Conservation (phyloP, 345 rosid genomes). For the Luvunga scandens region DNA sequence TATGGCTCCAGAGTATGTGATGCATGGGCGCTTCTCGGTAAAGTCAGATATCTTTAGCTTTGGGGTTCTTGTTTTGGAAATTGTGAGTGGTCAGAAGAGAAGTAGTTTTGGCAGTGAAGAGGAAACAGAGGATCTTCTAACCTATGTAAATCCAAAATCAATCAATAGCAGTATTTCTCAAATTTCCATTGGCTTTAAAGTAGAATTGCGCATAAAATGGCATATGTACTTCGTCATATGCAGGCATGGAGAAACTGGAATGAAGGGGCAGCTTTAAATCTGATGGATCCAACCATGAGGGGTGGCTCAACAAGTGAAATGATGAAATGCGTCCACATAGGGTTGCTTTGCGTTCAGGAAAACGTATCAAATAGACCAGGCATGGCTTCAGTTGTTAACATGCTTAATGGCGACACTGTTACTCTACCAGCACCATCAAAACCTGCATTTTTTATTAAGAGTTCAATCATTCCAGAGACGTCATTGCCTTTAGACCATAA, state of each 20-base stretch:
- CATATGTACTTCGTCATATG: neutral
- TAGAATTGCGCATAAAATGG: neutral
- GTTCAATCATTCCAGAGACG: constrained; percentile 1
- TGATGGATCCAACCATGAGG: constrained; percentile 23
- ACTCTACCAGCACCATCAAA: constrained; percentile 26
- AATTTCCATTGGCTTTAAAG: neutral
- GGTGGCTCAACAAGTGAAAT: constrained; percentile 20
- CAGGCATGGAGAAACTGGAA: constrained; percentile 51
- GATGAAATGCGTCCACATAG: constrained; percentile 39
- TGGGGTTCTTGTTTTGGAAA: constrained; percentile 41
- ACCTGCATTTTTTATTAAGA: constrained; percentile 22
- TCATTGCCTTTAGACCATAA: neutral
- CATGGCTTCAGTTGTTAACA: constrained; percentile 30
- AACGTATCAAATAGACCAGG: constrained; percentile 28
- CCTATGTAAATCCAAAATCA: constrained; percentile 22
- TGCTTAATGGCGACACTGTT: constrained; percentile 33
- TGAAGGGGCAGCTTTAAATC: constrained; percentile 18
- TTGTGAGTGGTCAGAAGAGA: constrained; percentile 38
- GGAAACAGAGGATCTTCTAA: constrained; percentile 25
- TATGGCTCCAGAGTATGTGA: constrained; percentile 46
- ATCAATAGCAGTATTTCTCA: neutral
- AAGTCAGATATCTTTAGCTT: constrained; percentile 45
- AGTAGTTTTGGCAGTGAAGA: constrained; percentile 14
- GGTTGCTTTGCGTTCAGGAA: constrained; percentile 42
- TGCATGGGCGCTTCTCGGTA: constrained; percentile 39